Base-by-base conservation (phyloP, 176 grass and related monocot genomes). In the Alopecurus myosuroides region DNA sequence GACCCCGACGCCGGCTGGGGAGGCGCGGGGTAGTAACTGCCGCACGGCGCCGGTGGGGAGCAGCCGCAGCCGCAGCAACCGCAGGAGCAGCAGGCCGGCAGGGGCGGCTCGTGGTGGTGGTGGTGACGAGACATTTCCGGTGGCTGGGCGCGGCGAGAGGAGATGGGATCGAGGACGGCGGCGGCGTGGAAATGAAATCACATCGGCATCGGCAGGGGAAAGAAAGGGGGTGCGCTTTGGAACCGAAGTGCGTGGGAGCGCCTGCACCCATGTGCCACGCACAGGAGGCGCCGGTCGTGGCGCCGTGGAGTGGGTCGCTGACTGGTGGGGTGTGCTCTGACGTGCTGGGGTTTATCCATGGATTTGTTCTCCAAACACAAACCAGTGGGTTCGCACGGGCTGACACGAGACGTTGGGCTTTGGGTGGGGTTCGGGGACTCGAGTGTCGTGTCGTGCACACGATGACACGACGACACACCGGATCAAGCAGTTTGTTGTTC, bases 11-110 rank as follows among this genome's bases (percentile, higher is more conserved):
- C 62, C 22, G 79, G 70, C 39, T 42, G 63, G 23, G 85, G 35
- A 62, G 84, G 45, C 70, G 35, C 25, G 4, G 82, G 50, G 56
- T 82, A 57, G 80, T 29, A 66, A 29, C 76, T 51, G 30, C 29
- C 42, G 42, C 37, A 42, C 37, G 84, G 52, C 79, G 85, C 45
- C 74, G 28, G 73, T 3, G 29, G 25, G 53, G 86, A 53, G 25
- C 75, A 41, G 77, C 11, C 84, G 77, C 31, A 37, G 88, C 29
- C 37, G 33, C 31, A 25, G 69, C 58, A 33, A 31, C 41, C 34
- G 20, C 31, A 46, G 69, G 14, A 85, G 83, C 88, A 90, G 88
- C 80, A 87, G 67, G 84, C 13, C 17, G 74, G 62, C 70, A 71
- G 70, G 30, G 79, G 31, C 8, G 85, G 85, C 4, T 84, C 80